Base-by-base conservation (phyloP, 2,329 filamentous ascomycete genomes). In the Leptographium lundbergii region DNA sequence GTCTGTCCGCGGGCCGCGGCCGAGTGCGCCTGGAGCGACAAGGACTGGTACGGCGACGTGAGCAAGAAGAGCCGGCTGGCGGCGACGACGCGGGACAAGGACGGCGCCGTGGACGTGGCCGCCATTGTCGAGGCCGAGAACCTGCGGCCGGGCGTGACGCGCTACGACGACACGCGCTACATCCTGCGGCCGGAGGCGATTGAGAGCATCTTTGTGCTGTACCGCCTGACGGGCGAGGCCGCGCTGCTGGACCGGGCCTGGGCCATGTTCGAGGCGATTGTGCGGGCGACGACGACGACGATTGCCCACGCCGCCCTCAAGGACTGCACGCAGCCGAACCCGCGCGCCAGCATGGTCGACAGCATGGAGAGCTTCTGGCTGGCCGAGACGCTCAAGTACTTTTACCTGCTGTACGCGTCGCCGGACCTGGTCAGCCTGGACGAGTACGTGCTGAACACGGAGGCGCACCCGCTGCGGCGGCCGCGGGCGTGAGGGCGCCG, bases 311-410 rank as follows among this genome's bases (percentile, higher is more conserved):
- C 76, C 45, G 69, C 73, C 13, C 81, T 80, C 62, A 71, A 69
- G 0, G 57, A 61, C 54, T 59, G 50, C 57, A 63, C 62, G 13
- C n/a, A 1, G 22, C 36, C 47, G 7, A n/a, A 56, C n/a, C 58
- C 62, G 42, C 58, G 53, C 19, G 14, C 19, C 7, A 34, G 57
- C 22, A 53, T 54, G 54, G 34, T 57, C 39, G 55, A 60, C 52
- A 55, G 52, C 11, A 59, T 48, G 24, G 54, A 77, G 74, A 79
- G 77, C 58, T 89, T 89, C 67, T 91, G 87, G 85, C 75, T 88
- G 65, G 84, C 84, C 3, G 87, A 91, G 74, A 91, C 86, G 48
- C 71, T 89, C 64, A 91, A 90, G 71, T 90, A 90, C 66, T 89
- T 89, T 61, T 91, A 86, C 65, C 71, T 90, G 59, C 79, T 88